A percentile compares a stretch with the other conserved stretches of the same genome.
Evolutionary conservation across 305 asterid species (phyloP).

Genomic region (Fraxinus nigra): DNA sequence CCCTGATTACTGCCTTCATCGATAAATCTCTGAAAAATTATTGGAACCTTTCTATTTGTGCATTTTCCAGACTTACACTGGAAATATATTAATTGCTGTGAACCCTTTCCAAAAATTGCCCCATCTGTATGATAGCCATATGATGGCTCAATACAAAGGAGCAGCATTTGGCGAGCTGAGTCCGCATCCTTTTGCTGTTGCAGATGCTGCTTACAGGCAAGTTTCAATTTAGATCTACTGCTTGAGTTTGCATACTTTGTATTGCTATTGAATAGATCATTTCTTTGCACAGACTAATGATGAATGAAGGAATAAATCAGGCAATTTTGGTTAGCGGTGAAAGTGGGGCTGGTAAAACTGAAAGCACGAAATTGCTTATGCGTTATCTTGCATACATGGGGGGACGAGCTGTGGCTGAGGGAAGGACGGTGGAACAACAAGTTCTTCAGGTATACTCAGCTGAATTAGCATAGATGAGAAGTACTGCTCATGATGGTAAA

Average conservation of each 20-base stretch:
- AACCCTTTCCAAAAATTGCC: conserved; percentile 87
- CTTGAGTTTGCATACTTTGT: background rate
- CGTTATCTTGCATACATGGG: conserved; percentile 89
- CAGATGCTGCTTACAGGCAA: conserved; percentile 90
- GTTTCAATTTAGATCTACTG: conserved; percentile 20
- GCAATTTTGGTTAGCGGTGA: conserved; percentile 85
- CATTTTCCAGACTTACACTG: conserved; percentile 66
- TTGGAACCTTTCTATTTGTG: conserved; percentile 21
- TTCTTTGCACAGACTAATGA: conserved; percentile 59
- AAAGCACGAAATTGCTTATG: conserved; percentile 81
- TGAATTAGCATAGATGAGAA: background rate
- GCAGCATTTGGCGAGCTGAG: conserved; percentile 91
- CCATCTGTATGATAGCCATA: conserved; percentile 80
- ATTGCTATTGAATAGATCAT: conserved; percentile 10
- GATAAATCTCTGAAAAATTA: conserved; percentile 11
- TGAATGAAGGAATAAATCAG: conserved; percentile 73
- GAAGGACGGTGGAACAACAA: conserved; percentile 75
- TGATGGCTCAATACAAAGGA: conserved; percentile 90
- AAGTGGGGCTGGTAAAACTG: conserved; percentile 94
- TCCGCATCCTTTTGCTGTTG: conserved; percentile 91
- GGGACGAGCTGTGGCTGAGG: conserved; percentile 67
- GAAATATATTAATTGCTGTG: conserved; percentile 78
- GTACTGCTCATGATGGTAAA: background rate
- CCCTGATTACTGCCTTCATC: conserved; percentile 1
- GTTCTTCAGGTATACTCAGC: conserved; percentile 62